These are phyloP conservation scores for Colletotrichum horii DNA, from an alignment of 2,329 filamentous ascomycete genomes.

Conservation along the genomic window DNA sequence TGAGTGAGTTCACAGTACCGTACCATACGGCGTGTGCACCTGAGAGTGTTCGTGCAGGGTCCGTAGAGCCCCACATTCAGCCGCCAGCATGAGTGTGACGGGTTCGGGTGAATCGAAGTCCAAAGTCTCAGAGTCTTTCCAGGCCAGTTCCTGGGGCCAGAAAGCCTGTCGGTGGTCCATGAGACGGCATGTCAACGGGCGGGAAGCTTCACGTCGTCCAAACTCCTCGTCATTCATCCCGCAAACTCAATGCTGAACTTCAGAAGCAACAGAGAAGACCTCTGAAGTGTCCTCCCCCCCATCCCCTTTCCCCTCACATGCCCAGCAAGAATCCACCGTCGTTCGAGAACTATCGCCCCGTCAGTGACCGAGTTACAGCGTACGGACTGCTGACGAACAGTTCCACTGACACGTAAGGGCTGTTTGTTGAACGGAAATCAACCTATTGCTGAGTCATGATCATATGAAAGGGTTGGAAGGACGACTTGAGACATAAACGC, in stretches of 20 bases:
- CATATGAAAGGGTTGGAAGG: neutral
- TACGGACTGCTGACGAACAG: neutral
- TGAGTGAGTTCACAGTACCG: neutral
- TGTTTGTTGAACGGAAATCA: neutral
- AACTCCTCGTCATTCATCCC: neutral
- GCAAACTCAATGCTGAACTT: conserved; percentile 4
- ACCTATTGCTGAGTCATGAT: neutral
- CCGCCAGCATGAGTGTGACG: neutral
- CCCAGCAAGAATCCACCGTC: neutral
- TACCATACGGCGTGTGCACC: too few relatives aligned
- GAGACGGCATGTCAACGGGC: conserved; percentile 1
- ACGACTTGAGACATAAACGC: neutral
- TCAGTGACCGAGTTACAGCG: neutral
- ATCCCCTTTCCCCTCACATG: neutral
- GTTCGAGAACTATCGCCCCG: neutral
- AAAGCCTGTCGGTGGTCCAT: neutral
- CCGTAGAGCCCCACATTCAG: neutral
- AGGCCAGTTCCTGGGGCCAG: neutral
- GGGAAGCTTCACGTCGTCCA: conserved; percentile 3
- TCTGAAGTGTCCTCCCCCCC: neutral
- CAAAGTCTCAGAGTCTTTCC: neutral
- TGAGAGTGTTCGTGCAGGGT: neutral
- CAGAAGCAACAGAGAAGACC: neutral
- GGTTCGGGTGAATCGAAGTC: neutral
- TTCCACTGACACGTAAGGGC: neutral